Percentiles rank a stretch among this genome's conserved stretches.
phyloP scores from a whole-genome alignment of 2,329 filamentous ascomycete species.

The Pestalotiopsis sp. region DNA sequence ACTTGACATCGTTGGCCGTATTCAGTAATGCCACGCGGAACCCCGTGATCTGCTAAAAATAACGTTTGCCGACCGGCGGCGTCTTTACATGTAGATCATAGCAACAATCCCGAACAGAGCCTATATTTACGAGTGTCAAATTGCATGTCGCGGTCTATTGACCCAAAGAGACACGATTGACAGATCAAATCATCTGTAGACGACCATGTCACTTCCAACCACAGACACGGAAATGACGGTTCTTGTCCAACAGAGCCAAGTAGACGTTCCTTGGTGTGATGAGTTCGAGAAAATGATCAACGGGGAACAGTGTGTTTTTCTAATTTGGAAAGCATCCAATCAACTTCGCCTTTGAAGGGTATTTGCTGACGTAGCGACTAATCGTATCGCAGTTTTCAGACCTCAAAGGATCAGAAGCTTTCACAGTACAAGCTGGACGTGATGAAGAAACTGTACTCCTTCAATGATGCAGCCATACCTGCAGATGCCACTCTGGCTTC shows the following conservation, averaged over 20 bases:
- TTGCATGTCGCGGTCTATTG: too few species aligned
- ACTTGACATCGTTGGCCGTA: neutral
- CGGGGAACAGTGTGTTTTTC: constrained; percentile 54
- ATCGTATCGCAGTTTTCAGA: neutral
- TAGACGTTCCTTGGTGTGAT: constrained; percentile 57
- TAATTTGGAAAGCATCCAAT: neutral
- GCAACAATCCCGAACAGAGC: too few species aligned
- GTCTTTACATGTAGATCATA: too few species aligned
- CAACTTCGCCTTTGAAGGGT: neutral
- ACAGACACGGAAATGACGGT: constrained; percentile 41
- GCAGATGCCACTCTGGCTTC: constrained; percentile 42
- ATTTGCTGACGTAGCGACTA: neutral
- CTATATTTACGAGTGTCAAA: too few species aligned
- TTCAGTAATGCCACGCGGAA: too few species aligned
- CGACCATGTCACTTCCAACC: neutral
- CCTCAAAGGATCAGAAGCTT: neutral
- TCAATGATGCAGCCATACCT: constrained; percentile 18
- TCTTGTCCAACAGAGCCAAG: constrained; percentile 47
- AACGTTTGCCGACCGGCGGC: too few species aligned
- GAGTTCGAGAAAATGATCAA: constrained; percentile 68
- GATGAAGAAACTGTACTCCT: neutral
- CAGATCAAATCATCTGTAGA: neutral
- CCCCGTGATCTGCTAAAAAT: too few species aligned
- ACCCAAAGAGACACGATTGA: too few species aligned
- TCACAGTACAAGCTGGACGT: neutral